Percentiles rank a stretch among this genome's conserved stretches.
phyloP scores from a whole-genome alignment of 2,329 filamentous ascomycete species.

The Xylariaceae sp. region DNA sequence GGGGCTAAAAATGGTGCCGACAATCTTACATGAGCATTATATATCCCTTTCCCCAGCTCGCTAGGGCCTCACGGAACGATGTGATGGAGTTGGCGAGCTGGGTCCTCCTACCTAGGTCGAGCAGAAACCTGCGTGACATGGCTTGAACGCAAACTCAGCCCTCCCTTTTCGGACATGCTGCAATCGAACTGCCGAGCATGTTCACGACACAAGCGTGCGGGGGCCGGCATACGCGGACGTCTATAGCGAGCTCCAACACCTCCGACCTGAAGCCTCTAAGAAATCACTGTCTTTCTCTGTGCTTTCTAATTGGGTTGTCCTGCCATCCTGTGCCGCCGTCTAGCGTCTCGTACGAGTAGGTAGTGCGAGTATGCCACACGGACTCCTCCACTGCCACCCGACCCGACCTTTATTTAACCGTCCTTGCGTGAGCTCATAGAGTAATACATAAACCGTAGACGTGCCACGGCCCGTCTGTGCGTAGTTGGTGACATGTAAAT shows the following conservation, averaged over 20 bases:
- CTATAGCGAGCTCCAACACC: too few species aligned
- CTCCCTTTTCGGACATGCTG: too few species aligned
- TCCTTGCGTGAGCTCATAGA: conserved; percentile 8
- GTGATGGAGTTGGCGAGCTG: neutral
- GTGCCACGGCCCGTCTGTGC: neutral
- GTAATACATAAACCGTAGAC: conserved; percentile 8
- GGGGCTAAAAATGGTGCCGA: conserved; percentile 3
- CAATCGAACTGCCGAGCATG: too few species aligned
- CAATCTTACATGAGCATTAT: conserved; percentile 24
- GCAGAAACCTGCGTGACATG: too few species aligned
- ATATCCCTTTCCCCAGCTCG: conserved; percentile 4
- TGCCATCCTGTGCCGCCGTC: neutral
- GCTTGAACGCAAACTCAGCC: too few species aligned
- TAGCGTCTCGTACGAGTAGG: neutral
- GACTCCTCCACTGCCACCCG: conserved; percentile 27
- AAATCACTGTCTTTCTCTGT: too few species aligned
- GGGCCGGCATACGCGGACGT: too few species aligned
- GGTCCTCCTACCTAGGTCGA: conserved; percentile 1
- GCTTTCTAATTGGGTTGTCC: neutral
- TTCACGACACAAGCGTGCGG: too few species aligned
- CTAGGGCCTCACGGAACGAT: conserved; percentile 2
- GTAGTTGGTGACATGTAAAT: neutral
- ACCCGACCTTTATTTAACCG: conserved; percentile 20
- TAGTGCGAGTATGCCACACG: conserved; percentile 8
- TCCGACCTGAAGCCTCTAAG: too few species aligned